These are phyloP conservation scores for Saksenaea vasiformis DNA, from an alignment of 371 early-diverging fungal species.

Conservation along the genomic window DNA sequence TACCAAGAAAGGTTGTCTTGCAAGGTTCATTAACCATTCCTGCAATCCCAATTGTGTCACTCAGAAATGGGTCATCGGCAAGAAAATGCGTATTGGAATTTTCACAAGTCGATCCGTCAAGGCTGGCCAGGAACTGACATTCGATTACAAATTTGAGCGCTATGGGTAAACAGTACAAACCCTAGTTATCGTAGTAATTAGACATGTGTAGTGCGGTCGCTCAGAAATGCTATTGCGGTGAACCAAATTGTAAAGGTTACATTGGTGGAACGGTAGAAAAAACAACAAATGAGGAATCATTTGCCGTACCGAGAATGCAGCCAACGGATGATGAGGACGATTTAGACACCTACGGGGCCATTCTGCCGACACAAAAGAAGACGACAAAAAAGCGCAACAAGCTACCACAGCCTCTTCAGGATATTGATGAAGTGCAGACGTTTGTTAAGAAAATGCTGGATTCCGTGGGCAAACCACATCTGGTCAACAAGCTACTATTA, in stretches of 20 bases:
- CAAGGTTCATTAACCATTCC: slow-evolving; percentile 91
- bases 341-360: slow-evolving; percentile 11
- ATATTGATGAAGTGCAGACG: slow-evolving; percentile 59
- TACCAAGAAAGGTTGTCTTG: slow-evolving; percentile 79
- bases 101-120: slow-evolving; percentile 71
- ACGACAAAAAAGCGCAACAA: slow-evolving; percentile 18
- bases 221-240: slow-evolving; percentile 91
- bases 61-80: slow-evolving; percentile 83
- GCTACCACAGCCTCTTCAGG: slow-evolving; percentile 35
- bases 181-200: neutral
- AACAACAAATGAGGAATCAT: slow-evolving; percentile 2
- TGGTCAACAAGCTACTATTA: slow-evolving; percentile 44
- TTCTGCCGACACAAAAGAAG: slow-evolving; percentile 33
- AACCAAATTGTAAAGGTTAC: slow-evolving; percentile 80
- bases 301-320: slow-evolving; percentile 2
- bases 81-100: slow-evolving; percentile 75
- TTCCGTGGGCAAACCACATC: slow-evolving; percentile 52
- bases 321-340: slow-evolving; percentile 9
- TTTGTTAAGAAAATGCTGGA: slow-evolving; percentile 65
- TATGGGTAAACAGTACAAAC: slow-evolving; percentile 48
- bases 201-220: slow-evolving; percentile 67
- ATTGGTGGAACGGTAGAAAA: slow-evolving; percentile 73
- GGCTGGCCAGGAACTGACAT: slow-evolving; percentile 85
- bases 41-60: slow-evolving; percentile 87
- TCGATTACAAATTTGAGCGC: slow-evolving; percentile 89